phyloP scores from a whole-genome alignment of 139 green algal species.

The Micractinium sp. region DNA sequence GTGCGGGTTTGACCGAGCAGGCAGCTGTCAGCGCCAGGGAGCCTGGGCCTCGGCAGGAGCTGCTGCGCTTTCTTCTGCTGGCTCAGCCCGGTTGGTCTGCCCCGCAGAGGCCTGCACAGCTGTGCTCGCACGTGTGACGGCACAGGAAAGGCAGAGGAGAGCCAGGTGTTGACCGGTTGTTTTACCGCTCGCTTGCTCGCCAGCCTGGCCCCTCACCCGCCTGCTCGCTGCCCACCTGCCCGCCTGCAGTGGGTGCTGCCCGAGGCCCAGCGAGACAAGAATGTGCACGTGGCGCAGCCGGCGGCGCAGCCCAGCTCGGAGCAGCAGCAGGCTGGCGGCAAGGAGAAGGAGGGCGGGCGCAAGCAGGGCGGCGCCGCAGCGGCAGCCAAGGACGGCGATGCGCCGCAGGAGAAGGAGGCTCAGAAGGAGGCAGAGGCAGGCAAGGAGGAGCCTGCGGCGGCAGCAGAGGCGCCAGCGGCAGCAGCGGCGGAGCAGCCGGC shows the following conservation, averaged over 20 bases:
- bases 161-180: no score
- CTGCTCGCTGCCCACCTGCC: not conserved
- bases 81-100: not conserved
- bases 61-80: not conserved
- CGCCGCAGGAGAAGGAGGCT: not conserved
- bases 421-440: not conserved
- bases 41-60: not conserved
- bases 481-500: not conserved
- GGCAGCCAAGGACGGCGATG: not conserved
- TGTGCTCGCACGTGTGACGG: not conserved
- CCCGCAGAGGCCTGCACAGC: no score
- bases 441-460: not conserved
- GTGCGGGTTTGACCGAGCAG: not conserved
- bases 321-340: constrained; percentile 6
- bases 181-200: no score
- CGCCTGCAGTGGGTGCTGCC: constrained; percentile 79
- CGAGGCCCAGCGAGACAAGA: constrained; percentile 59
- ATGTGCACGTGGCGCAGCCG: constrained; percentile 39
- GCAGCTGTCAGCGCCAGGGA: not conserved
- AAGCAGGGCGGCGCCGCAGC: not conserved
- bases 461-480: not conserved
- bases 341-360: not conserved
- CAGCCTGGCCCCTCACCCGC: not conserved
- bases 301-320: not conserved
- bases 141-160: not conserved